These are phyloP conservation scores for Fonsecaea pugnacius DNA, from an alignment of 2,329 filamentous ascomycete species.

Conservation along the genomic window DNA sequence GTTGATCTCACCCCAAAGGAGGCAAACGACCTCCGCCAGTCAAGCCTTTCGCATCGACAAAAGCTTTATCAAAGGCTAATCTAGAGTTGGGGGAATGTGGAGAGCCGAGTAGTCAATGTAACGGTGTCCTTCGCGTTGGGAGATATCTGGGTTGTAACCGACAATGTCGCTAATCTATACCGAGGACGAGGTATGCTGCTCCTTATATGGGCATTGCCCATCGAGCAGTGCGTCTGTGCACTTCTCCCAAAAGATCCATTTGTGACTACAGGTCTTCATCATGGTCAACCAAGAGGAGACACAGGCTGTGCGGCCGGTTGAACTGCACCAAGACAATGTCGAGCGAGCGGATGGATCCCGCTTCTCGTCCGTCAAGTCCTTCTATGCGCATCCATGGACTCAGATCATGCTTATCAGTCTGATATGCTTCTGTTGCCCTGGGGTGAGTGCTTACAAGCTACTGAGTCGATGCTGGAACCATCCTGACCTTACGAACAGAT, in stretches of 20 bases:
- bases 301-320: slow-evolving; percentile 4
- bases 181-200: background rate
- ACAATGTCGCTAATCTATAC: background rate
- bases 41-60: background rate
- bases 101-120: slow-evolving; percentile 16
- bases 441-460: slow-evolving; percentile 42
- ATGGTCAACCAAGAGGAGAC: slow-evolving; percentile 13
- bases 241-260: background rate
- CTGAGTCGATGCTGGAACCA: background rate
- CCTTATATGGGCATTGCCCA: background rate
- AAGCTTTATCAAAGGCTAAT: slow-evolving; percentile 19
- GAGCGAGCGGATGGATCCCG: slow-evolving; percentile 12
- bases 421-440: slow-evolving; percentile 56
- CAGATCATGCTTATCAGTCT: slow-evolving; percentile 56
- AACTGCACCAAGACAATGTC: slow-evolving; percentile 8
- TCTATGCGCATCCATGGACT: slow-evolving; percentile 54
- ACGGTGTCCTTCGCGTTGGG: slow-evolving; percentile 13
- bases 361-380: slow-evolving; percentile 9
- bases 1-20: slow-evolving; percentile 10
- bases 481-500: slow-evolving; percentile 48
- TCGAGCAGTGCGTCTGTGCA: background rate
- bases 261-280: background rate
- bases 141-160: slow-evolving; percentile 1
- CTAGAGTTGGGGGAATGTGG: background rate
- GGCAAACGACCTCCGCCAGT: background rate